Conservation (phyloP, 176 grass and related monocot species). For the Lolium perenne region DNA sequence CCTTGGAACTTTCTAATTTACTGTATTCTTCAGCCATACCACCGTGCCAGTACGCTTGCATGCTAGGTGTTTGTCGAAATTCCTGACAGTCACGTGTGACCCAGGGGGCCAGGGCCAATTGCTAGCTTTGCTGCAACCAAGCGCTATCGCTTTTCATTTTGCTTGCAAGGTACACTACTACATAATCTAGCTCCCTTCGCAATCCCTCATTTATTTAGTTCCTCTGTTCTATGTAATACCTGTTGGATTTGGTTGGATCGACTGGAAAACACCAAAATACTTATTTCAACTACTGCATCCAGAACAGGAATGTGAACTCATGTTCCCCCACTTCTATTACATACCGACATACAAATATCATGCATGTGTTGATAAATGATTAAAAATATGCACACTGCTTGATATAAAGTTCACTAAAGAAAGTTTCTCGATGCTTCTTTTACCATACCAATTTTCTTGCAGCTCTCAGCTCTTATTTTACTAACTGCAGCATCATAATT, state of each 20-base stretch:
- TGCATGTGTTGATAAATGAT: too few relatives aligned
- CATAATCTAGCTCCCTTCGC: background rate
- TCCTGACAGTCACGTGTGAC: background rate
- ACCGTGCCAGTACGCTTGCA: background rate
- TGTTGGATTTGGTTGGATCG: background rate
- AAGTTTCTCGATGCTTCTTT: too few relatives aligned
- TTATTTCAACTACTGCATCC: background rate
- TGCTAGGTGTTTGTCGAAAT: conserved; percentile 27
- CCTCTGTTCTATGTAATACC: background rate
- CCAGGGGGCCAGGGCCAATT: background rate
- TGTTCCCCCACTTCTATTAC: too few relatives aligned
- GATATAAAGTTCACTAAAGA: too few relatives aligned
- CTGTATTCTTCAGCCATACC: background rate
- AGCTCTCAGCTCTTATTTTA: conserved; percentile 9
- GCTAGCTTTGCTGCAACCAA: background rate
- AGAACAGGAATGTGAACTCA: background rate
- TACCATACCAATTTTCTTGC: background rate
- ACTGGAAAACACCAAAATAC: background rate
- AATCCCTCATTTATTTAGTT: background rate
- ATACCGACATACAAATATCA: too few relatives aligned
- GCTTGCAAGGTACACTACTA: conserved; percentile 2
- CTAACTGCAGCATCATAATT: background rate
- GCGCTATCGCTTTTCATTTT: background rate
- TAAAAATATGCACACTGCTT: too few relatives aligned
- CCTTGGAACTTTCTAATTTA: background rate